Percentiles rank a stretch among this genome's conserved stretches.
Conservation (phyloP, 2,329 filamentous ascomycete genomes). For the Xylaria sp. region DNA sequence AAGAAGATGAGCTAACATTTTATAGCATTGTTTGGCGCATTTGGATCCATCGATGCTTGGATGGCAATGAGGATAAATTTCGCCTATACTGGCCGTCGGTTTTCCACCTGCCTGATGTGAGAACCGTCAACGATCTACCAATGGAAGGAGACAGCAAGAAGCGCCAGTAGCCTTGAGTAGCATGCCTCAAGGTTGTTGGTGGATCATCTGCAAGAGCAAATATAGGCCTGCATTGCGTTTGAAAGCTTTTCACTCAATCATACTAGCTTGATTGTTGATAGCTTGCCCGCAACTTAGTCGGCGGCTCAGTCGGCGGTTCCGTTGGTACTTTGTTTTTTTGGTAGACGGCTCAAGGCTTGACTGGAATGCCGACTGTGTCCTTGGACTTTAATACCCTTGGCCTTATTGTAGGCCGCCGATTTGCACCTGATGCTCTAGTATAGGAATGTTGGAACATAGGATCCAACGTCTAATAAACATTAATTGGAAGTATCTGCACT, state of each 20-base stretch:
- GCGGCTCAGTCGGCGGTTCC: no score
- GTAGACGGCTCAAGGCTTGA: no score
- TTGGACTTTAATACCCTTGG: no score
- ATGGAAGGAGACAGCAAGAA: slow-evolving; percentile 37
- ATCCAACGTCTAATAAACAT: not conserved
- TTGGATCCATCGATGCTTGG: slow-evolving; percentile 79
- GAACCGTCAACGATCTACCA: slow-evolving; percentile 38
- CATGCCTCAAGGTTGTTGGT: not conserved
- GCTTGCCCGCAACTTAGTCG: not conserved
- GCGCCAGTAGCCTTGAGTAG: slow-evolving; percentile 19
- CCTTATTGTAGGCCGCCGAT: no score
- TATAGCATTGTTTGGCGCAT: slow-evolving; percentile 74
- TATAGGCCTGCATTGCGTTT: not conserved
- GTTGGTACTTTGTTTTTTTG: no score
- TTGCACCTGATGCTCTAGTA: no score
- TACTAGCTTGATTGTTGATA: not conserved
- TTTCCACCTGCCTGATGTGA: slow-evolving; percentile 58
- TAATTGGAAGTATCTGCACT: no score
- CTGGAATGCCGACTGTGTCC: no score
- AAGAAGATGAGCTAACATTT: slow-evolving; percentile 12
- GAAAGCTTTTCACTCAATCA: not conserved
- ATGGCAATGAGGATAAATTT: slow-evolving; percentile 74
- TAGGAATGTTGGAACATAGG: not conserved
- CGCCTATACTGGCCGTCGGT: slow-evolving; percentile 71
- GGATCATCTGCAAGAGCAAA: not conserved